phyloP scores from a whole-genome alignment of 1,284 basidiomycete genomes.

The Phlebopus sp. region DNA sequence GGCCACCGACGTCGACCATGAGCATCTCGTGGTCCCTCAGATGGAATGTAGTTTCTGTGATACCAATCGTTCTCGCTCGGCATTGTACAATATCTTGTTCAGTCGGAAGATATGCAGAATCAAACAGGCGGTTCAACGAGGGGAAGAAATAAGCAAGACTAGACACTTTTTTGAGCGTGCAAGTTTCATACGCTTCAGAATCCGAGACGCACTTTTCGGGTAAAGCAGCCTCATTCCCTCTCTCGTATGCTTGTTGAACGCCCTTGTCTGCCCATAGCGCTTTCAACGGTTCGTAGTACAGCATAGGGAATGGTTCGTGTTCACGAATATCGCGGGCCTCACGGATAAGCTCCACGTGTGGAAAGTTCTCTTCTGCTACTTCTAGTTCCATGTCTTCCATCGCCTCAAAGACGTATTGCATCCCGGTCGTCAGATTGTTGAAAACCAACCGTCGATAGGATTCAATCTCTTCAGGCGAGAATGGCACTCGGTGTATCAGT shows the following conservation, averaged over 20 bases:
- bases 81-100: constrained; percentile 86
- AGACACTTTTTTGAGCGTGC: constrained; percentile 8
- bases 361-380: constrained; percentile 58
- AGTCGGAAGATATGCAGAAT: constrained; percentile 65
- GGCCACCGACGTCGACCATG: constrained; percentile 90
- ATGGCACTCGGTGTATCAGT: constrained; percentile 78
- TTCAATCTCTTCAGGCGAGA: constrained; percentile 75
- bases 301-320: constrained; percentile 72
- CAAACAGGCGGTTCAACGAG: constrained; percentile 78
- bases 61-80: constrained; percentile 87
- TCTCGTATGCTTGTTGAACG: constrained; percentile 69
- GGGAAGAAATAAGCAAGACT: constrained; percentile 75
- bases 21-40: constrained; percentile 73
- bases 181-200: background rate
- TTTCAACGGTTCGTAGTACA: constrained; percentile 65
- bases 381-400: constrained; percentile 86
- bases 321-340: constrained; percentile 73
- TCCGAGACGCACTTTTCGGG: constrained; percentile 75
- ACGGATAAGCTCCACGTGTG: constrained; percentile 61
- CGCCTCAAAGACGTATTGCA: constrained; percentile 80
- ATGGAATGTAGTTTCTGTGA: constrained; percentile 89
- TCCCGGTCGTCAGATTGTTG: constrained; percentile 84
- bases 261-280: constrained; percentile 77
- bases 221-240: constrained; percentile 83
- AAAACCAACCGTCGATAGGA: constrained; percentile 86